These are phyloP conservation scores for Chenopodium suecicum DNA, from an alignment of 148 eudicot genomes.

Conservation along the genomic window DNA sequence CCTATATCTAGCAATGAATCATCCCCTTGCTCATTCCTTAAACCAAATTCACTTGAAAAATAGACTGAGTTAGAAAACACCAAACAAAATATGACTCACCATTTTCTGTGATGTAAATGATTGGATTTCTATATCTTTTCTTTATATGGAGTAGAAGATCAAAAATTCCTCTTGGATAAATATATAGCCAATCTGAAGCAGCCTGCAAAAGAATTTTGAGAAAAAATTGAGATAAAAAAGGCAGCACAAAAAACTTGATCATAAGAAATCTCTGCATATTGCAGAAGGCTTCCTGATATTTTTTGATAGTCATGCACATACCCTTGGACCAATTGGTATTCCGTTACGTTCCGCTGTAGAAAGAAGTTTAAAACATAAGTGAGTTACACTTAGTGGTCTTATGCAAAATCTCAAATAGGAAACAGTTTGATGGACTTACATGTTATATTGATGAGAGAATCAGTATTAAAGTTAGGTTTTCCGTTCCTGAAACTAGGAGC, in stretches of 20 bases:
- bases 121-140: conserved; percentile 25
- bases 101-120: conserved; percentile 37
- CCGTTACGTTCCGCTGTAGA: conserved; percentile 25
- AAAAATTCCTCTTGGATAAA: conserved; percentile 31
- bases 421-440: conserved; percentile 14
- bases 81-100: conserved; percentile 20
- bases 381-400: background rate
- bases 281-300: background rate
- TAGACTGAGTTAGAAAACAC: background rate
- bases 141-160: conserved; percentile 24
- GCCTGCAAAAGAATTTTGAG: conserved; percentile 20
- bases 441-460: conserved; percentile 21
- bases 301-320: background rate
- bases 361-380: background rate
- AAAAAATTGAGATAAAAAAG: no score
- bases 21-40: background rate
- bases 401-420: conserved; percentile 1
- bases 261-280: background rate
- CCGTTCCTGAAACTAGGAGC: conserved; percentile 19
- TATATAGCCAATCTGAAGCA: conserved; percentile 30
- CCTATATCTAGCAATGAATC: no score
- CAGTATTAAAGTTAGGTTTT: conserved; percentile 31
- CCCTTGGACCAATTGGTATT: conserved; percentile 26
- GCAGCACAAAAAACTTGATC: background rate
- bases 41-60: background rate